Percentiles rank a stretch among this genome's conserved stretches.
Evolutionary conservation across 2,329 filamentous ascomycete species (phyloP).

Genomic region (Botryotinia calthae): DNA sequence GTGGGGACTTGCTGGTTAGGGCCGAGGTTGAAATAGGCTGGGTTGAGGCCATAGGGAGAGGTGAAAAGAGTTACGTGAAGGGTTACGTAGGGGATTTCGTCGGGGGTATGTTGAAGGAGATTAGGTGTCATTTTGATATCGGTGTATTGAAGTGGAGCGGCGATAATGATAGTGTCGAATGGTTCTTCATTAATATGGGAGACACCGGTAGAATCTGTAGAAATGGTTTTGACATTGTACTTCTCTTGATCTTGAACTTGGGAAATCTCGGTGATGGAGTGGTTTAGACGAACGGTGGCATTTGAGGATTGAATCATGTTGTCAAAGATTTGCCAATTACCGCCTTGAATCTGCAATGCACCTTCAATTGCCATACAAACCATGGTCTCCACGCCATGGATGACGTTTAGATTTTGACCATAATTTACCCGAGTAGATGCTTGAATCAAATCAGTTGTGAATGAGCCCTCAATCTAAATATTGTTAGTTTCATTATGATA

Average conservation of each 20-base stretch:
- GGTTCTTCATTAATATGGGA: conserved; percentile 29
- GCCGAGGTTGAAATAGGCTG: conserved; percentile 68
- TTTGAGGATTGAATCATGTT: conserved; percentile 67
- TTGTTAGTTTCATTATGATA: conserved; percentile 21
- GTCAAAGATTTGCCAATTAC: conserved; percentile 95
- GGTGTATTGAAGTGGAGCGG: conserved; percentile 79
- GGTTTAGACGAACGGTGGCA: conserved; percentile 63
- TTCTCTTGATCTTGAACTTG: conserved; percentile 45
- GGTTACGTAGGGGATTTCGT: conserved; percentile 78
- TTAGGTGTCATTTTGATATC: conserved; percentile 61
- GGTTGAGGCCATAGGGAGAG: conserved; percentile 69
- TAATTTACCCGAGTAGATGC: conserved; percentile 93
- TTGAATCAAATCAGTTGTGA: conserved; percentile 80
- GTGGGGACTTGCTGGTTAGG: conserved; percentile 61
- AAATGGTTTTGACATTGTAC: conserved; percentile 46
- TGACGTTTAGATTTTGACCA: conserved; percentile 79
- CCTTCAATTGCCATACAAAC: conserved; percentile 84
- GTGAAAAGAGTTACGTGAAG: conserved; percentile 90
- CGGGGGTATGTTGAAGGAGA: conserved; percentile 68
- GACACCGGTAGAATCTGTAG: conserved; percentile 20
- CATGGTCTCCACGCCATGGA: conserved; percentile 89
- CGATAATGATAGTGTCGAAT: conserved; percentile 81
- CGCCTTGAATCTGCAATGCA: conserved; percentile 73
- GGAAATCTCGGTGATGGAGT: conserved; percentile 61
- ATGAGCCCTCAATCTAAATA: conserved; percentile 57